Base-by-base conservation (phyloP, 306 rosid species). In the Prosopis cineraria region DNA sequence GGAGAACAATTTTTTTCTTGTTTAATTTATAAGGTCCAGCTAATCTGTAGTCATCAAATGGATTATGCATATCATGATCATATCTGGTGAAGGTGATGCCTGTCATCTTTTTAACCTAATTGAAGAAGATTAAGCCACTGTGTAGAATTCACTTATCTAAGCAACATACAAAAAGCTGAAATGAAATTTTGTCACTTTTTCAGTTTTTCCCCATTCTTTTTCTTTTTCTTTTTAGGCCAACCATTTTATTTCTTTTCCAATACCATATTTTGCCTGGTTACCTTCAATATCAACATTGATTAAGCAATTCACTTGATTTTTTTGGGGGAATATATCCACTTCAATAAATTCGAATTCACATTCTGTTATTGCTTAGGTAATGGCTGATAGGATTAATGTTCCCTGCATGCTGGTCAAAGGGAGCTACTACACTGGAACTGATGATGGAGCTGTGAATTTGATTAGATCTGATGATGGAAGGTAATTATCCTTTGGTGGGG, bases 331-430 rank as follows among this genome's bases (percentile, higher is more conserved):
- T 6, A 52, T 60, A 64, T 77, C 75, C 75, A 37, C 68, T 47
- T 40, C 60, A 62, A 82, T 68, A 82, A 71, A 73, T 82, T 40
- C 33, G 82, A 71, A 73, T 82, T 40, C 33, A 84, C 50, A 77
- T 80, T 39, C 70, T 72, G 75, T 77, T 80, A 85, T 76, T 79
- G 79, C 86, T 77, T 85, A 96, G 99, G 96, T 96, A 68, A 92
- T 96, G 71, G 98, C 98, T 81, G 99, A 96, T 84, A 88, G 86
- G 85, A 90, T 96, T 65, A 93, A 90, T 78, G 87, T 96, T 88
- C 99, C 98, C 68, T 93, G 99, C 79, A 96, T 85, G 92, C 93
- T 93, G 83, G 98, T 93, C 68, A 96, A 96, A 87, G 99, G 98
- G 85, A 96, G 98, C 91, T 91, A 88, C 89, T 96, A 96, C 90